Evolutionary conservation across 129 eudicot species (phyloP).

Genomic region (Saussurea involucrata): DNA sequence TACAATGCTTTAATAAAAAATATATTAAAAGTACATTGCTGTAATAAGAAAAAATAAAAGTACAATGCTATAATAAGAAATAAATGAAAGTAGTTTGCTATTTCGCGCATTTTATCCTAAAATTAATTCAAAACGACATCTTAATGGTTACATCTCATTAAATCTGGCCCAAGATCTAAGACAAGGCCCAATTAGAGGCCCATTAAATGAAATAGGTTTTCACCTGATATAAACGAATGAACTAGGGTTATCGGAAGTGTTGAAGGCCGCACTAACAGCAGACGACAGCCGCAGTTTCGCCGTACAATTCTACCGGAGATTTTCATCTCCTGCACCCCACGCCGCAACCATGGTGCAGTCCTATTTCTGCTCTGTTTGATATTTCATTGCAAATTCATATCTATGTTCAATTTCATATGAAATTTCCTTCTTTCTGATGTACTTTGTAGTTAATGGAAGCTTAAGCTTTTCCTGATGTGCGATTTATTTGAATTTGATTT

Average conservation of each 20-base stretch:
- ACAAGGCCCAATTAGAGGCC: background rate
- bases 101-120: too few species aligned
- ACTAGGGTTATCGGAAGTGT: slow-evolving; percentile 2
- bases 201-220: background rate
- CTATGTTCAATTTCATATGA: background rate
- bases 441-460: background rate
- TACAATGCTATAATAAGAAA: too few species aligned
- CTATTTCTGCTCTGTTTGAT: background rate
- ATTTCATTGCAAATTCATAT: background rate
- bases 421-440: background rate
- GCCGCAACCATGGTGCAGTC: slow-evolving; percentile 7
- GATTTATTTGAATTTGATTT: background rate
- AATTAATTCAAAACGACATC: too few species aligned
- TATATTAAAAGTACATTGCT: too few species aligned
- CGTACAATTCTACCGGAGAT: slow-evolving; percentile 1
- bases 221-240: background rate
- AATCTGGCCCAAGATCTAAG: background rate
- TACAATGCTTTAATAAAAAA: too few species aligned
- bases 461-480: background rate
- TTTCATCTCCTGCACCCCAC: background rate
- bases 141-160: too few species aligned
- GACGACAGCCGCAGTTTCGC: background rate
- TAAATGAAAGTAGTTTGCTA: too few species aligned
- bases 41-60: too few species aligned
- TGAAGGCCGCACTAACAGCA: background rate